A percentile compares a stretch with the other conserved stretches of the same genome.
These are phyloP conservation scores for Naganishia friedmannii DNA, from an alignment of 768 basidiomycete genomes.

Conservation along the genomic window DNA sequence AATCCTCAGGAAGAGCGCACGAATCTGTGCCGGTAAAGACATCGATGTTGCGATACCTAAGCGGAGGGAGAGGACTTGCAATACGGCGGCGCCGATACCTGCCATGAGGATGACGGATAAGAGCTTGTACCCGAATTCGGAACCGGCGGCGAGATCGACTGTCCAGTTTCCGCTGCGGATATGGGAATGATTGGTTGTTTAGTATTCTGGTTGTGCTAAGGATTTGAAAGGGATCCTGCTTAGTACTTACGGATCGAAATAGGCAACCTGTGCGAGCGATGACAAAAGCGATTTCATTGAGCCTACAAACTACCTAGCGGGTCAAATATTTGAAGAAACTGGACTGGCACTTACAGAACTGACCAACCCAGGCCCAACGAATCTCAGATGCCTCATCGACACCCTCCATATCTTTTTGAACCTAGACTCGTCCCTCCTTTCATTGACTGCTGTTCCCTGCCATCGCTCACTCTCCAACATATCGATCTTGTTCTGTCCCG, in stretches of 20 bases:
- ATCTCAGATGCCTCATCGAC: slow-evolving; percentile 41
- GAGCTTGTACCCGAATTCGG: slow-evolving; percentile 76
- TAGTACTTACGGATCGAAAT: slow-evolving; percentile 55
- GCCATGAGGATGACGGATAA: slow-evolving; percentile 81
- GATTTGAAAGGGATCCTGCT: not conserved
- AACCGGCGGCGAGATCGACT: slow-evolving; percentile 83
- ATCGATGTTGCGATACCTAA: slow-evolving; percentile 59
- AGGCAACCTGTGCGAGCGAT: slow-evolving; percentile 56
- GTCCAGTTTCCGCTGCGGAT: slow-evolving; percentile 76
- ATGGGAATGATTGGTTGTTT: not conserved
- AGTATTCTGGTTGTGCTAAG: slow-evolving; percentile 26
- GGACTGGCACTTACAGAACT: slow-evolving; percentile 60
- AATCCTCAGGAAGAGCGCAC: slow-evolving; percentile 44
- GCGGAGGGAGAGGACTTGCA: slow-evolving; percentile 77
- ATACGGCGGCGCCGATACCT: slow-evolving; percentile 72
- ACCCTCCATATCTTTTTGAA: slow-evolving; percentile 15
- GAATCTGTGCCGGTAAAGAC: slow-evolving; percentile 43
- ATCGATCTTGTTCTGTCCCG: too few species aligned
- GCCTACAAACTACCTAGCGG: too few species aligned
- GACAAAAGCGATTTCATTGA: not conserved
- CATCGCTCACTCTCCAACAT: not conserved
- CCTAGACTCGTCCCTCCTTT: slow-evolving; percentile 7
- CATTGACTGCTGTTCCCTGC: not conserved
- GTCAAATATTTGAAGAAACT: not conserved
- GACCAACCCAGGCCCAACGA: slow-evolving; percentile 75